Evolutionary conservation across 352 stramenopile genomes (phyloP).

Genomic region (Phytophthora pini): DNA sequence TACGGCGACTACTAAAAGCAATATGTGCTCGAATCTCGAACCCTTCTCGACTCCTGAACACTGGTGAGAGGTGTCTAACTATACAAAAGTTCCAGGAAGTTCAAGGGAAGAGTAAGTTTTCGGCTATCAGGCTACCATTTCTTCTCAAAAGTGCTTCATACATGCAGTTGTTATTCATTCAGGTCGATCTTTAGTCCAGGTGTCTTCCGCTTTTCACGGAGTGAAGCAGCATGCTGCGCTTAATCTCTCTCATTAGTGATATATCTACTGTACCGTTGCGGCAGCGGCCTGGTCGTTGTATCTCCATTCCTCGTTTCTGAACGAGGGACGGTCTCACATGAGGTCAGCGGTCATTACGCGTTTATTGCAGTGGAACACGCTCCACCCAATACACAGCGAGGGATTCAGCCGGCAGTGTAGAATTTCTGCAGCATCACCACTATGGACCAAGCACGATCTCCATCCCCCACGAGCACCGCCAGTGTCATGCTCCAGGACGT

Average conservation of each 20-base stretch:
- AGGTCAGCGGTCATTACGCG: background rate
- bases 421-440: slow-evolving; percentile 12
- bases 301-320: too few relatives aligned
- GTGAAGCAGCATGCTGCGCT: too few relatives aligned
- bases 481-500: background rate
- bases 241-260: background rate
- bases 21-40: slow-evolving; percentile 26
- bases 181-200: too few relatives aligned
- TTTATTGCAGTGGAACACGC: slow-evolving; percentile 4
- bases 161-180: too few relatives aligned
- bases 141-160: too few relatives aligned
- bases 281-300: too few relatives aligned
- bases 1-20: slow-evolving; percentile 19
- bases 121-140: too few relatives aligned
- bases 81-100: too few relatives aligned
- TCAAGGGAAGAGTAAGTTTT: too few relatives aligned
- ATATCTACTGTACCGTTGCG: too few relatives aligned
- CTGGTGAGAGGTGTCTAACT: too few relatives aligned
- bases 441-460: slow-evolving; percentile 15
- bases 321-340: background rate
- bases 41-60: background rate
- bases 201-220: too few relatives aligned
- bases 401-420: slow-evolving; percentile 6
- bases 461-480: slow-evolving; percentile 10
- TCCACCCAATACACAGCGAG: slow-evolving; percentile 11